Evolutionary conservation across 805 yeast genomes (phyloP).

Genomic region (Kodamaea kakaduensis): DNA sequence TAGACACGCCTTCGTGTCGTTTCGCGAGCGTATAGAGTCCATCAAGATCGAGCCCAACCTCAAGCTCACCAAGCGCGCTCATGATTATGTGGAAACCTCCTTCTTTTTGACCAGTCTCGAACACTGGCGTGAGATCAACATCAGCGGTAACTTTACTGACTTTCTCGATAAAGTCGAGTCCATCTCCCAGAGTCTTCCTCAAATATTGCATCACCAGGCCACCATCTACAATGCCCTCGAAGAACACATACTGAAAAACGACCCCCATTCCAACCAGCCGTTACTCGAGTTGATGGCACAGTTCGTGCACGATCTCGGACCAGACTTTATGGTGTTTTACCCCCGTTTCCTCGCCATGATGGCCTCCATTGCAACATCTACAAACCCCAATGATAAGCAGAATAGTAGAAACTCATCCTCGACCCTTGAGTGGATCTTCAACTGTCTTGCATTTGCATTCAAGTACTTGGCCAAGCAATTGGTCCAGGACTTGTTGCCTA

Average conservation of each 20-base stretch:
- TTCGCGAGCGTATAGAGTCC: conserved; percentile 78
- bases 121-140: conserved; percentile 85
- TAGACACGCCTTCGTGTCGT: conserved; percentile 63
- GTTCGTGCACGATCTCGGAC: conserved; percentile 87
- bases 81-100: conserved; percentile 69
- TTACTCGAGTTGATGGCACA: conserved; percentile 73
- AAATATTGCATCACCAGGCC: conserved; percentile 66
- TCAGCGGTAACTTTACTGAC: conserved; percentile 65
- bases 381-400: conserved; percentile 45
- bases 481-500: conserved; percentile 60
- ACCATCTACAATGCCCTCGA: conserved; percentile 51
- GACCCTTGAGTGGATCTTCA: conserved; percentile 78
- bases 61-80: conserved; percentile 53
- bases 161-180: conserved; percentile 55
- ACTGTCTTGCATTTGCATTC: conserved; percentile 81
- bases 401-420: conserved; percentile 53
- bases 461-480: conserved; percentile 73
- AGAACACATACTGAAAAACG: conserved; percentile 48
- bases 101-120: conserved; percentile 75
- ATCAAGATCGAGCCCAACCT: conserved; percentile 74
- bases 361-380: conserved; percentile 39
- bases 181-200: conserved; percentile 69
- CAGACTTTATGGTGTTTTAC: conserved; percentile 79
- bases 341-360: conserved; percentile 48
- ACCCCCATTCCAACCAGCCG: conserved; percentile 74